Percentiles rank a stretch among this genome's conserved stretches.
These are phyloP conservation scores for Solanum pimpinellifolium DNA, from an alignment of 257 asterid genomes.

Conservation along the genomic window DNA sequence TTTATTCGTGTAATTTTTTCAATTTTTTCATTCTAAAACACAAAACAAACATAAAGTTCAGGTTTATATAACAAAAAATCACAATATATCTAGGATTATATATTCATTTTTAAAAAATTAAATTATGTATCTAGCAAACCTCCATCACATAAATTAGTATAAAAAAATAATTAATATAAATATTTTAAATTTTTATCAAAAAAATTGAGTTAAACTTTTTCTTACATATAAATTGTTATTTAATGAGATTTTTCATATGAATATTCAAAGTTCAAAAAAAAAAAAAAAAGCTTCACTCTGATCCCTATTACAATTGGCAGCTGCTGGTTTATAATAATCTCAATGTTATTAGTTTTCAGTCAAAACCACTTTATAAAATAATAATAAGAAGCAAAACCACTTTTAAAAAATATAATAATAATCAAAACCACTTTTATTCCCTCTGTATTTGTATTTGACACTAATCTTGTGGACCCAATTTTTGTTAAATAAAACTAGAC, in stretches of 20 bases:
- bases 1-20: fast-evolving
- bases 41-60: not conserved
- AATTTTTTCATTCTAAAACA: not conserved
- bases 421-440: not conserved
- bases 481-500: not conserved
- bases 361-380: not conserved
- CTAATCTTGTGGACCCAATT: not conserved
- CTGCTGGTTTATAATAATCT: not conserved
- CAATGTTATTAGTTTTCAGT: not conserved
- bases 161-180: too few species aligned
- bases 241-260: too few species aligned
- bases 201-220: too few species aligned
- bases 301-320: not conserved
- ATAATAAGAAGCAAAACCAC: not conserved
- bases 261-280: too few species aligned
- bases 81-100: not conserved
- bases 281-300: not conserved
- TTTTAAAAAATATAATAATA: not conserved
- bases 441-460: not conserved
- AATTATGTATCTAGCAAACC: not conserved
- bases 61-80: not conserved
- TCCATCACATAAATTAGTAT: not conserved
- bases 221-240: too few species aligned
- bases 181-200: too few species aligned
- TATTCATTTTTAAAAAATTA: not conserved